phyloP scores from a whole-genome alignment of 495 filamentous ascomycete species.

The Friedmanniomyces simplex region DNA sequence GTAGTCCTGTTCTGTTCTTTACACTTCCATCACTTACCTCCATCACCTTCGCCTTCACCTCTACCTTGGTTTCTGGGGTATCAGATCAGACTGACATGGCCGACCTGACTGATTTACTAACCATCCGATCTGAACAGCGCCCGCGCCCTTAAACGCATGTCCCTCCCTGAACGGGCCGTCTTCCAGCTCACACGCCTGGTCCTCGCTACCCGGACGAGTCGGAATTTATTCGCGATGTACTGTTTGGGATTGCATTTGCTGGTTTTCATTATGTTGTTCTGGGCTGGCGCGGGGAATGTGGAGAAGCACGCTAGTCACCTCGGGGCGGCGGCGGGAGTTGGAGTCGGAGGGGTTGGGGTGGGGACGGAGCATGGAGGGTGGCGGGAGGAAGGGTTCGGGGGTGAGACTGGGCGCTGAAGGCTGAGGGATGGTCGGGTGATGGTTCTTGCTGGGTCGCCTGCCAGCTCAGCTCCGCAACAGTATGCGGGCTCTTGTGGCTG shows the following conservation, averaged over 20 bases:
- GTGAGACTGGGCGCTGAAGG: too few relatives aligned
- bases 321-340: too few relatives aligned
- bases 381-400: too few relatives aligned
- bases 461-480: too few relatives aligned
- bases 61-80: too few relatives aligned
- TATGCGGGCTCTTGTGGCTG: too few relatives aligned
- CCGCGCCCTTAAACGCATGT: slow-evolving; percentile 92
- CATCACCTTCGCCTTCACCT: too few relatives aligned
- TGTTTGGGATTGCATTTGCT: slow-evolving; percentile 80
- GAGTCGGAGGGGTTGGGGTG: too few relatives aligned
- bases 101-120: background rate
- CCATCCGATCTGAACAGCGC: slow-evolving; percentile 34
- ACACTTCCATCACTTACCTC: background rate
- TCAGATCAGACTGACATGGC: background rate
- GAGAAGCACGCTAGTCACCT: too few relatives aligned
- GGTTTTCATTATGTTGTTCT: slow-evolving; percentile 77
- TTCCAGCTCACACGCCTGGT: slow-evolving; percentile 87
- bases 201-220: slow-evolving; percentile 75
- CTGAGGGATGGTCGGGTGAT: too few relatives aligned
- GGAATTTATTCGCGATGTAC: slow-evolving; percentile 93
- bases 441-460: too few relatives aligned
- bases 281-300: slow-evolving; percentile 45
- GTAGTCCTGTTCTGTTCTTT: background rate
- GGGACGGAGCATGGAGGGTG: too few relatives aligned
- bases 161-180: slow-evolving; percentile 74